Evolutionary conservation across 2,329 filamentous ascomycete genomes (phyloP).

Genomic region (Sarocladiaceae sp.): DNA sequence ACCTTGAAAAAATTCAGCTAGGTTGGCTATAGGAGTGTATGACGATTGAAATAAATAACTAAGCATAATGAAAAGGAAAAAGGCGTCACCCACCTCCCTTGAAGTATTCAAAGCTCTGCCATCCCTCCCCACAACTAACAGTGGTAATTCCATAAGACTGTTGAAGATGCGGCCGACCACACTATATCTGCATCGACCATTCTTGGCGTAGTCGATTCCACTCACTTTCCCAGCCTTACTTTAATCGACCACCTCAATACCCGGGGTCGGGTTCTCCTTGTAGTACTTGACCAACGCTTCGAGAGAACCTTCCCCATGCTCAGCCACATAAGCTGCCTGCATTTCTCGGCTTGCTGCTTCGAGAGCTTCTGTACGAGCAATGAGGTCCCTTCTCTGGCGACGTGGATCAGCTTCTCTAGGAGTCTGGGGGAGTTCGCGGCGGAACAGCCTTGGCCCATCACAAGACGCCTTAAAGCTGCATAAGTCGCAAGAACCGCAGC

Average conservation of each 20-base stretch:
- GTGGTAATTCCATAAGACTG: too few relatives aligned
- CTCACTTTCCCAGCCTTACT: too few relatives aligned
- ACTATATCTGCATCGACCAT: too few relatives aligned
- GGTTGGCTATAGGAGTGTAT: too few relatives aligned
- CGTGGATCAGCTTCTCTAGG: not conserved
- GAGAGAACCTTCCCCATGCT: not conserved
- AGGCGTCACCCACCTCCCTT: too few relatives aligned
- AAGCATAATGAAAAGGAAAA: too few relatives aligned
- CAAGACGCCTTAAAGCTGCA: not conserved
- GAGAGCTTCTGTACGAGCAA: not conserved
- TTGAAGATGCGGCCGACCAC: too few relatives aligned
- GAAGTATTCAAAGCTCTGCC: too few relatives aligned
- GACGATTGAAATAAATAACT: too few relatives aligned
- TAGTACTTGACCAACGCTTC: not conserved
- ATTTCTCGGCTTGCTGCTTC: not conserved
- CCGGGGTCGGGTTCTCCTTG: not conserved
- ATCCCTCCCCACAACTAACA: too few relatives aligned
- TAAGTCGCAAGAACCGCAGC: slow-evolving; percentile 2
- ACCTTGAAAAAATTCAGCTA: too few relatives aligned
- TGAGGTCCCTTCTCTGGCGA: not conserved
- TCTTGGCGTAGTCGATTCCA: too few relatives aligned
- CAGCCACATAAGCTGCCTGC: not conserved
- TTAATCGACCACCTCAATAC: not conserved
- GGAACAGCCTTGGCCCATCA: not conserved
- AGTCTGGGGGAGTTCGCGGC: not conserved